These are phyloP conservation scores for Dryas drummondii DNA, from an alignment of 306 rosid genomes.

Conservation along the genomic window DNA sequence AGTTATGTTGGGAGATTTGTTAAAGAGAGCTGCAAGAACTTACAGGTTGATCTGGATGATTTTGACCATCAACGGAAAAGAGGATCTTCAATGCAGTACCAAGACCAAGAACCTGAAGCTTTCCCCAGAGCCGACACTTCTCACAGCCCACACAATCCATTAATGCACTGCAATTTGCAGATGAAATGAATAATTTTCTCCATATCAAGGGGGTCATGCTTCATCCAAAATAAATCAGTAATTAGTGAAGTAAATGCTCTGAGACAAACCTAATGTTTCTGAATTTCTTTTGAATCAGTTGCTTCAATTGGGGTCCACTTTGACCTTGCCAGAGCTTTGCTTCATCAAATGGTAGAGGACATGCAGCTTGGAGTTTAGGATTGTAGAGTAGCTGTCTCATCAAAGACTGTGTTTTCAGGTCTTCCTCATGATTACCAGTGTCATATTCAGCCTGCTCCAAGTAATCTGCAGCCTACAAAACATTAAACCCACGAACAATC, in stretches of 20 bases:
- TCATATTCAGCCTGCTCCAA: slow-evolving; percentile 93
- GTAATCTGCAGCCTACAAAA: slow-evolving; percentile 72
- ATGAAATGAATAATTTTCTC: background rate
- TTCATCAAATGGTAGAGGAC: slow-evolving; percentile 97
- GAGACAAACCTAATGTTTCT: slow-evolving; percentile 77
- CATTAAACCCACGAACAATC: background rate
- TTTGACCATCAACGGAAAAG: slow-evolving; percentile 66
- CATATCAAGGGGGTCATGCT: background rate
- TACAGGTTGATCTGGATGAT: slow-evolving; percentile 52
- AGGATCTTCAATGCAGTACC: slow-evolving; percentile 95
- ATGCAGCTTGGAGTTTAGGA: slow-evolving; percentile 86
- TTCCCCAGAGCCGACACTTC: slow-evolving; percentile 98
- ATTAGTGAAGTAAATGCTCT: background rate
- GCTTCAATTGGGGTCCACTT: slow-evolving; percentile 92
- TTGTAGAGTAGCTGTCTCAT: slow-evolving; percentile 70
- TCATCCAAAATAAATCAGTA: slow-evolving; percentile 7
- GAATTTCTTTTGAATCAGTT: slow-evolving; percentile 84
- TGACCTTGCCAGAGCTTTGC: slow-evolving; percentile 97
- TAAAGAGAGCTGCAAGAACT: slow-evolving; percentile 26
- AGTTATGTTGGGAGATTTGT: background rate
- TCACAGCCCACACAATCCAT: slow-evolving; percentile 99
- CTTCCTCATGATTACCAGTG: slow-evolving; percentile 74
- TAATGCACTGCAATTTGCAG: slow-evolving; percentile 56
- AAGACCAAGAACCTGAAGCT: slow-evolving; percentile 98
- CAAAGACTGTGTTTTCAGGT: slow-evolving; percentile 78